A percentile compares a stretch with the other conserved stretches of the same genome.
phyloP scores from a whole-genome alignment of 495 filamentous ascomycete genomes.

The Trichoderma virens region DNA sequence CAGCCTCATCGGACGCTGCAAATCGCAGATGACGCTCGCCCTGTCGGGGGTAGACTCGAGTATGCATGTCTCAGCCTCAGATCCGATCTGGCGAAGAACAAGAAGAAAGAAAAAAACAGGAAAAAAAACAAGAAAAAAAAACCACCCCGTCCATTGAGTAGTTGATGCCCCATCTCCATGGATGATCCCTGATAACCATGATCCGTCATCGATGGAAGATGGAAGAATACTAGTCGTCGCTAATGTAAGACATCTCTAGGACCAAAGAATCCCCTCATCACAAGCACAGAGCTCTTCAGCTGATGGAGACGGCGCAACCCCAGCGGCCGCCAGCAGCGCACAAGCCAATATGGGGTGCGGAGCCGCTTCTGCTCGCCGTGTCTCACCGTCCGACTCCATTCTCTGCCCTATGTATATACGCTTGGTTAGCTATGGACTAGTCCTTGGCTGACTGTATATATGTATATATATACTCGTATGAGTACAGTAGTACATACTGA shows the following conservation, averaged over 20 bases:
- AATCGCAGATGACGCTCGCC: background rate
- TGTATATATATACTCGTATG: background rate
- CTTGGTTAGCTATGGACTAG: background rate
- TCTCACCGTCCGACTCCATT: slow-evolving; percentile 7
- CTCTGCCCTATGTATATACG: slow-evolving; percentile 1
- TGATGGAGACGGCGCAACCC: background rate
- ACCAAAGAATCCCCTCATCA: slow-evolving; percentile 7
- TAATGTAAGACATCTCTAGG: slow-evolving; percentile 1
- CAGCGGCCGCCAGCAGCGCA: slow-evolving; percentile 6
- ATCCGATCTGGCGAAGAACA: background rate
- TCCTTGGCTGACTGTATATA: no score
- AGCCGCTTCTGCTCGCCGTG: slow-evolving; percentile 1
- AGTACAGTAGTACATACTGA: background rate
- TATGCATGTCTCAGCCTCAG: background rate
- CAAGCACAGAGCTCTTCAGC: background rate
- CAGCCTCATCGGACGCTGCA: slow-evolving; percentile 2
- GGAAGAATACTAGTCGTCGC: no score
- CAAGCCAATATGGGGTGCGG: slow-evolving; percentile 8
- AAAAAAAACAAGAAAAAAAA: background rate
- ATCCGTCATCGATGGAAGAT: background rate
- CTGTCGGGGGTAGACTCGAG: background rate
- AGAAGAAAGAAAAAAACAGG: no score
- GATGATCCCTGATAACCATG: background rate
- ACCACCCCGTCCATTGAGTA: background rate
- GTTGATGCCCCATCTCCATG: background rate